These are phyloP conservation scores for Tricholoma sp. DNA, from an alignment of 768 basidiomycete genomes.

Conservation along the genomic window DNA sequence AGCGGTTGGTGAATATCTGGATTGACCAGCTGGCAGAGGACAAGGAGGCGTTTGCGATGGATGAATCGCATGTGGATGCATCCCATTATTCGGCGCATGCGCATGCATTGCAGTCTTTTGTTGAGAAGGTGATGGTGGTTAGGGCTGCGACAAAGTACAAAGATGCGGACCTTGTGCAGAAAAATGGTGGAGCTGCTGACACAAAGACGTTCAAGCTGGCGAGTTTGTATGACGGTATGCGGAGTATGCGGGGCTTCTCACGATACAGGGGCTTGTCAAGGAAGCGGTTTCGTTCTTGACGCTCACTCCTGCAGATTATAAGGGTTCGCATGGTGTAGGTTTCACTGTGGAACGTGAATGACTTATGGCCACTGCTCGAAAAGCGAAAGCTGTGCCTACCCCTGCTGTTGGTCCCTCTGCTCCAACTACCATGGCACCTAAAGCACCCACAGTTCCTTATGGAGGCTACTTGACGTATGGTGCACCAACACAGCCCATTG, in stretches of 20 bases:
- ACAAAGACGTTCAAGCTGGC: constrained; percentile 77
- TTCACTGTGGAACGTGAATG: constrained; percentile 34
- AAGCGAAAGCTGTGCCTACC: constrained; percentile 11
- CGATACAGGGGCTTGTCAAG: constrained; percentile 82
- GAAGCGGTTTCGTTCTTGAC: constrained; percentile 78
- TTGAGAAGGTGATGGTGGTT: constrained; percentile 97
- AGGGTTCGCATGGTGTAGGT: constrained; percentile 45
- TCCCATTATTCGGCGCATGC: constrained; percentile 78
- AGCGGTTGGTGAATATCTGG: constrained; percentile 89
- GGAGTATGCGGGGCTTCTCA: constrained; percentile 92
- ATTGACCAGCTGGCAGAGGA: constrained; percentile 85
- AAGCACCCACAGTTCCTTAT: constrained; percentile 17
- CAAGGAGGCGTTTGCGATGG: constrained; percentile 48
- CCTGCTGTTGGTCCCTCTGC: constrained; percentile 14
- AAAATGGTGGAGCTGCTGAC: constrained; percentile 34
- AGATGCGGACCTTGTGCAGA: constrained; percentile 59
- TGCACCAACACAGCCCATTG: constrained; percentile 10
- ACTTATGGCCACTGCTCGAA: constrained; percentile 28
- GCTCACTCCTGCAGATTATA: constrained; percentile 75
- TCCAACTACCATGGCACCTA: constrained; percentile 8
- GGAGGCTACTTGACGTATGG: constrained; percentile 19
- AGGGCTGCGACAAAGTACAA: constrained; percentile 77
- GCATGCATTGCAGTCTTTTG: constrained; percentile 83
- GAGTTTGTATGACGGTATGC: constrained; percentile 86
- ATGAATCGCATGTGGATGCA: constrained; percentile 34